Evolutionary conservation across 208 protist species (phyloP), one percentile per base, ranked within the genome.

Genomic region (Trypanosomatidae sp.): DNA sequence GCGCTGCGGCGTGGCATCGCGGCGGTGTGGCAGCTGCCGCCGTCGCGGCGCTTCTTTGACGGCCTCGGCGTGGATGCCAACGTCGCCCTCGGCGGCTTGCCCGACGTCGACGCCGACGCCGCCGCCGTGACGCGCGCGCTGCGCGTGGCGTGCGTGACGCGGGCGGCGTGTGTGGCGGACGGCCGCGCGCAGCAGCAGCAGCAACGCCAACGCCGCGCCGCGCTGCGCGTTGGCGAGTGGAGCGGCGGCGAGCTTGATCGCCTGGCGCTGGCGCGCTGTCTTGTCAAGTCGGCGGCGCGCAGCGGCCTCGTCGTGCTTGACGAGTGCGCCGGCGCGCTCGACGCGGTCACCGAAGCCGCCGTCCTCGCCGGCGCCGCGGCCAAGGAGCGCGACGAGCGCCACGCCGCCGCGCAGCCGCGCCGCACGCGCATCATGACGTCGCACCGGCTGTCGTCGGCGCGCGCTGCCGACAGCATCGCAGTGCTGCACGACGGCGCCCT

Each of bases 161-260:
- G 71, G 16, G n/a, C n/a, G n/a, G n/a, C n/a, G n/a, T n/a, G n/a
- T n/a, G n/a, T n/a, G n/a, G n/a, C n/a, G n/a, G n/a, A n/a, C n/a
- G n/a, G n/a, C n/a, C n/a, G n/a, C n/a, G n/a, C n/a, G n/a, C n/a
- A n/a, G n/a, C n/a, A n/a, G n/a, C n/a, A n/a, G n/a, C n/a, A n/a
- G n/a, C n/a, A n/a, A n/a, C n/a, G n/a, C n/a, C n/a, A n/a, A n/a
- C n/a, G n/a, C n/a, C n/a, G 51, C 6, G 40, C 41, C 32, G 43
- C 28, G 33, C 42, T 83, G 23, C 26, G 53, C 25, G 28, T 15
- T 7, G 11, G 43, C 30, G 55, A 69, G 18, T 72, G 73, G 49
- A 89, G 80, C 47, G 80, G 74, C 18, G 80, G 80, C 5, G 74
- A 89, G 43, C 39, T 77, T 22, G 67, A 77, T 37, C 65, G 74